These are phyloP conservation scores for Chrysosporium keratinophilum DNA, from an alignment of 2,329 filamentous ascomycete genomes.

Conservation along the genomic window DNA sequence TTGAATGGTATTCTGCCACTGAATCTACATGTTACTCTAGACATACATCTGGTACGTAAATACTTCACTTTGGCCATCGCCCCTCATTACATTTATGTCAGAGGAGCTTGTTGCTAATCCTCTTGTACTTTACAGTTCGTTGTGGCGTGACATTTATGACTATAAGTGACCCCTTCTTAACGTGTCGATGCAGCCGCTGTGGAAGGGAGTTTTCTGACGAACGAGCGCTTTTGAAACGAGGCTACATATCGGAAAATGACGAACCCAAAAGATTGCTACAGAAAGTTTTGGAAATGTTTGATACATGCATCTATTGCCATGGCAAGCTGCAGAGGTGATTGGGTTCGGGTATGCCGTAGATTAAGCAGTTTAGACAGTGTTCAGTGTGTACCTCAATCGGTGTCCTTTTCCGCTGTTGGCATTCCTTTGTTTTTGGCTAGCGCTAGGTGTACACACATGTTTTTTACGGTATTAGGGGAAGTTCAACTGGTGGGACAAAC, in stretches of 20 bases:
- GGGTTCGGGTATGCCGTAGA: too few species aligned
- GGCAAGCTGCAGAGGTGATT: slow-evolving; percentile 13
- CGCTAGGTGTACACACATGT: too few species aligned
- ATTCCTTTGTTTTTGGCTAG: too few species aligned
- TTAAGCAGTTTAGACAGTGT: too few species aligned
- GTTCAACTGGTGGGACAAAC: too few species aligned
- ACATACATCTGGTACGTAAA: slow-evolving; percentile 41
- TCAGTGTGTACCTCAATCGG: too few species aligned
- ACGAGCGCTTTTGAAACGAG: not conserved
- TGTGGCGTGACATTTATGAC: slow-evolving; percentile 46
- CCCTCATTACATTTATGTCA: not conserved
- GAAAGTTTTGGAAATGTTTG: slow-evolving; percentile 12
- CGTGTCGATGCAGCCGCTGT: slow-evolving; percentile 47
- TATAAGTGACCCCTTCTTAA: slow-evolving; percentile 45
- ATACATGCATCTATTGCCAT: slow-evolving; percentile 16
- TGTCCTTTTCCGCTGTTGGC: too few species aligned
- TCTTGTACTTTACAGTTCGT: slow-evolving; percentile 33
- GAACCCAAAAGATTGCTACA: slow-evolving; percentile 4
- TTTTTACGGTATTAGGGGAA: too few species aligned
- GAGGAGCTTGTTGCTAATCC: slow-evolving; percentile 8
- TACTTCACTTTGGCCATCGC: not conserved
- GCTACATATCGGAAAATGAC: not conserved
- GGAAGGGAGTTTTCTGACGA: slow-evolving; percentile 31
- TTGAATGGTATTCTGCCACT: slow-evolving; percentile 39
- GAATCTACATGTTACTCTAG: slow-evolving; percentile 42